These are phyloP conservation scores for Lachancea kluyveri DNA, from an alignment of 805 yeast species.

Conservation along the genomic window DNA sequence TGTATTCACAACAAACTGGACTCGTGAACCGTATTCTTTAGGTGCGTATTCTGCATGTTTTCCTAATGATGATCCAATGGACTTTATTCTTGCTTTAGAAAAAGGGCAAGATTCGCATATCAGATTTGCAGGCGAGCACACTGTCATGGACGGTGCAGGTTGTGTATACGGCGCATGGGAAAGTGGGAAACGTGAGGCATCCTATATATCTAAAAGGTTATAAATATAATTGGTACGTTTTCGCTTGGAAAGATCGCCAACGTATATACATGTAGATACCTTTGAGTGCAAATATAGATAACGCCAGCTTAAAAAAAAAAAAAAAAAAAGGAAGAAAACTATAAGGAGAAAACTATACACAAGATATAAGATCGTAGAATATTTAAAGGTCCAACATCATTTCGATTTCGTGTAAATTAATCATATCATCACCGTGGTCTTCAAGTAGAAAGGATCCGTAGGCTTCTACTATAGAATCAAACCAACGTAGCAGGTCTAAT, in stretches of 20 bases:
- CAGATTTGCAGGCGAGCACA: conserved; percentile 90
- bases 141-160: conserved; percentile 80
- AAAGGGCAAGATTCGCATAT: conserved; percentile 49
- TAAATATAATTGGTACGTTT: not conserved
- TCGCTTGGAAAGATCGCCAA: no score
- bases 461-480: conserved; percentile 19
- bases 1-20: conserved; percentile 63
- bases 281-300: no score
- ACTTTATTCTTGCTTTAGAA: conserved; percentile 52
- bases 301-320: no score
- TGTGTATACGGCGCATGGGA: conserved; percentile 89
- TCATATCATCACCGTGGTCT: conserved; percentile 1
- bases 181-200: conserved; percentile 61
- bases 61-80: conserved; percentile 65
- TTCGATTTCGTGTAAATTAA: conserved; percentile 3
- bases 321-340: no score
- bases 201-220: conserved; percentile 12
- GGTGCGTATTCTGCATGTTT: conserved; percentile 78
- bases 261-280: no score
- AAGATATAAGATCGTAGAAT: conserved; percentile 14
- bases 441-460: conserved; percentile 16
- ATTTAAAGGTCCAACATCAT: conserved; percentile 2
- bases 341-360: conserved; percentile 1
- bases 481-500: conserved; percentile 23
- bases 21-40: conserved; percentile 64